Base-by-base conservation (phyloP, 2,329 filamentous ascomycete genomes). In the Epichloe glyceriae region DNA sequence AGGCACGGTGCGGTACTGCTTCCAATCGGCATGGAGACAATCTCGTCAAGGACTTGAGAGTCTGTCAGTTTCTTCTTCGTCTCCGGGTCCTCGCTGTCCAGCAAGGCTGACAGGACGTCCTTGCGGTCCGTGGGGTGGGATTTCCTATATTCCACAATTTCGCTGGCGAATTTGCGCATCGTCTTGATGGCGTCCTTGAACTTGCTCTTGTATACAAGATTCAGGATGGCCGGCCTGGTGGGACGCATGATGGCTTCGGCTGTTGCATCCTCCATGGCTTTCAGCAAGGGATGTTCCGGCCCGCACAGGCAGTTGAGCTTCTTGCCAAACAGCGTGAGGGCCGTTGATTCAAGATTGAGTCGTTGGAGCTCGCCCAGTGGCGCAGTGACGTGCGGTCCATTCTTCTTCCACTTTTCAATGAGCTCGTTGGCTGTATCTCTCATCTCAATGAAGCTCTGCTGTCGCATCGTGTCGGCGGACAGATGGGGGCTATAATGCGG, bases 21-120 rank as follows among this genome's bases (percentile, higher is more conserved):
- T 4, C 75, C 78, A 48, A 81, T 80, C 40, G 84, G 74, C 70
- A 86, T 84, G 2, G 76, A 76, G 49, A 85, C 77, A 56, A 87
- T 80, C 61, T 87, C 83, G 62, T 85, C 80, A 46, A 83, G 73
- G 46, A 85, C 74, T 53, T 78, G 76, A 10, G 75, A 74, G 4
- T 85, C 76, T 4, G 67, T 73, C 55, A 87, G 69, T 2, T 65
- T 66, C 52, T 73, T 69, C 30, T 78, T 79, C 0, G 82, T 85
- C 59, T 82, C 73, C 0, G 79, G 75, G 55, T 87, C 83, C 40
- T 70, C 73, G 12, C 69, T 73, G 50, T 74, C 72, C 52, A 86
- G 62, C 61, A 87, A 69, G 3, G 75, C 73, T 47, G 80, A 71
- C 8, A 86, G 71, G 30, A 85, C 57, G 57, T 86, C 83, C 45